Evolutionary conservation across 2,329 filamentous ascomycete genomes (phyloP).

Genomic region (Cladosporium sp.): DNA sequence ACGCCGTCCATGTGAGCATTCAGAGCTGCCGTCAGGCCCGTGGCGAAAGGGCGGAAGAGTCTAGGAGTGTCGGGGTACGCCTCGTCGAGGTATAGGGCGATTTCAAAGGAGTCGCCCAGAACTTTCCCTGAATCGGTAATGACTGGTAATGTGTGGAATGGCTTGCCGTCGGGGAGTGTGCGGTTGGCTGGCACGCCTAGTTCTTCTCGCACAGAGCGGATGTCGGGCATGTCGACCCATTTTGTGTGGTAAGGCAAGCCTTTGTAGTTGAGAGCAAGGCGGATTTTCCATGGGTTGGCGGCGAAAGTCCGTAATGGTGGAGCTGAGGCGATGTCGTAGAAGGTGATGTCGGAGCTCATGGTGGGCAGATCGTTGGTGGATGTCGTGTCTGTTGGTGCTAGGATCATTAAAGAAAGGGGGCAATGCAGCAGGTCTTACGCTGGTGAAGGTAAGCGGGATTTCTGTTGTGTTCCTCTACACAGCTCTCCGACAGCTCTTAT

Average conservation of each 20-base stretch:
- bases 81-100: constrained; percentile 56
- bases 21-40: constrained; percentile 42
- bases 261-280: constrained; percentile 50
- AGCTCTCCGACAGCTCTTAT: too few relatives aligned
- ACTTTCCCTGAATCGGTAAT: constrained; percentile 44
- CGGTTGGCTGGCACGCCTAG: constrained; percentile 49
- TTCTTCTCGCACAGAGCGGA: constrained; percentile 44
- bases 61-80: constrained; percentile 46
- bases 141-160: constrained; percentile 60
- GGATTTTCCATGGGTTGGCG: constrained; percentile 51
- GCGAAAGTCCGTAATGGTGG: constrained; percentile 37
- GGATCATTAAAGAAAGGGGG: too few relatives aligned
- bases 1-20: constrained; percentile 53
- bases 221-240: constrained; percentile 53
- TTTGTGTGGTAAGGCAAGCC: constrained; percentile 42
- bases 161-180: constrained; percentile 52
- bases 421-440: too few relatives aligned
- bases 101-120: constrained; percentile 63
- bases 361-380: too few relatives aligned
- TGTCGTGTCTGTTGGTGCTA: too few relatives aligned
- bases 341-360: constrained; percentile 27
- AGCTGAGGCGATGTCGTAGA: constrained; percentile 49
- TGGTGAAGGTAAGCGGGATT: too few relatives aligned
- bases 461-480: too few relatives aligned
- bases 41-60: constrained; percentile 45